Conservation (phyloP, 169 alveolate species). For the Cystoisospora suis region DNA sequence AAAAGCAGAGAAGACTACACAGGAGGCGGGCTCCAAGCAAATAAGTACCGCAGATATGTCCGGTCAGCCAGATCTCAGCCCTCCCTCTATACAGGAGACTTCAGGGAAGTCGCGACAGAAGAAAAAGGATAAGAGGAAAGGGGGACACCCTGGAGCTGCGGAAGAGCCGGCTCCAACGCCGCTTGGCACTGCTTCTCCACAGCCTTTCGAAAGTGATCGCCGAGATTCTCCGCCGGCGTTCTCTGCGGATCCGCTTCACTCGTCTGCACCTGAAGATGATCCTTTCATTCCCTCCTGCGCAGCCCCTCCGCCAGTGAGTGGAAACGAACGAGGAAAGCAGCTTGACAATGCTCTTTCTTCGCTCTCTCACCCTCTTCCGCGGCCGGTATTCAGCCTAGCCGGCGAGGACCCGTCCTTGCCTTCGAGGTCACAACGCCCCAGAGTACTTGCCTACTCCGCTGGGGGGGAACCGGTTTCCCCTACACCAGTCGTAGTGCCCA, state of each 20-base stretch:
- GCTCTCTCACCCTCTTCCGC: not conserved
- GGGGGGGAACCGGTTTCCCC: not conserved
- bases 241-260: not conserved
- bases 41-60: too few species aligned
- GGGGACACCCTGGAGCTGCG: not conserved
- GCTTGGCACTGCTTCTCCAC: not conserved
- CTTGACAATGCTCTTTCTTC: not conserved
- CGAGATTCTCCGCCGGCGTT: not conserved
- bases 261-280: not conserved
- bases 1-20: too few species aligned
- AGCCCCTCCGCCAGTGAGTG: too few species aligned
- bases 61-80: too few species aligned
- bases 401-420: not conserved
- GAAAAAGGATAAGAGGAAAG: not conserved
- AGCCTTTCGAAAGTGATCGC: not conserved
- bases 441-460: not conserved
- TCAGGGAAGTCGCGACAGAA: not conserved
- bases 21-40: too few species aligned
- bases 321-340: too few species aligned
- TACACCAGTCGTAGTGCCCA: slow-evolving; percentile 14
- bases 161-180: not conserved
- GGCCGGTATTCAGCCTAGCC: not conserved
- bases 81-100: too few species aligned
- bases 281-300: too few species aligned
- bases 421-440: not conserved